phyloP scores from a whole-genome alignment of 352 stramenopile genomes.

The Thalassiosira livingstoniorum region DNA sequence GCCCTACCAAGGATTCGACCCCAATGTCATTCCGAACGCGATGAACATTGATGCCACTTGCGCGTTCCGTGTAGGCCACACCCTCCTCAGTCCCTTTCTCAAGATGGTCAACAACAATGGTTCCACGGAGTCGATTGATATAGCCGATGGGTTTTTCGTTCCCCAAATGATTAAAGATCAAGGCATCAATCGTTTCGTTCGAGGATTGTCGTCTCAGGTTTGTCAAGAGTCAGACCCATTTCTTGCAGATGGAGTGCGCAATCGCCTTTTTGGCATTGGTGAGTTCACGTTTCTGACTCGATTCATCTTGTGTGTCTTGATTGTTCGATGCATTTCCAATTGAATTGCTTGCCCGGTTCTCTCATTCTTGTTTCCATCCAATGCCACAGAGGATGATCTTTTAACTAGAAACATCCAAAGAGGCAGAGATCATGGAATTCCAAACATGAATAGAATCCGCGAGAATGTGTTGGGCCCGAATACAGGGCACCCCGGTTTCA shows the following conservation, averaged over 20 bases:
- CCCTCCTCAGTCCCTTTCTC: constrained; percentile 36
- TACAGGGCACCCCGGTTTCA: constrained; percentile 13
- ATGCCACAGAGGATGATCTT: constrained; percentile 45
- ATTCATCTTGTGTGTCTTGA: too few relatives aligned
- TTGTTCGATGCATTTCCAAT: too few relatives aligned
- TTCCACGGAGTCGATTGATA: background rate
- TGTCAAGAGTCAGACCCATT: constrained; percentile 47
- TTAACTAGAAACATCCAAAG: constrained; percentile 52
- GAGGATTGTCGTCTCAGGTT: constrained; percentile 27
- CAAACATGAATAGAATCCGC: constrained; percentile 49
- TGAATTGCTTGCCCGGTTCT: too few relatives aligned
- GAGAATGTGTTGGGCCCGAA: constrained; percentile 29
- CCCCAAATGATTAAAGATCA: constrained; percentile 17
- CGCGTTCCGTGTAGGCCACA: constrained; percentile 46
- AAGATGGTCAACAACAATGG: constrained; percentile 6
- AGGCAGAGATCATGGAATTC: constrained; percentile 57
- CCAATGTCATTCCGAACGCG: constrained; percentile 13
- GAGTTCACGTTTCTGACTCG: too few relatives aligned
- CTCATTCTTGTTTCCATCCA: too few relatives aligned
- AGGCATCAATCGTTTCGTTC: constrained; percentile 40
- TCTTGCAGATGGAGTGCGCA: constrained; percentile 34
- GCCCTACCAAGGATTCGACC: constrained; percentile 27
- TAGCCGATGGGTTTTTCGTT: constrained; percentile 20
- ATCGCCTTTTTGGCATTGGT: constrained; percentile 43
- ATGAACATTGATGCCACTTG: constrained; percentile 41